Evolutionary conservation across 495 filamentous ascomycete species (phyloP).

Genomic region (Penicillium maclennaniae): DNA sequence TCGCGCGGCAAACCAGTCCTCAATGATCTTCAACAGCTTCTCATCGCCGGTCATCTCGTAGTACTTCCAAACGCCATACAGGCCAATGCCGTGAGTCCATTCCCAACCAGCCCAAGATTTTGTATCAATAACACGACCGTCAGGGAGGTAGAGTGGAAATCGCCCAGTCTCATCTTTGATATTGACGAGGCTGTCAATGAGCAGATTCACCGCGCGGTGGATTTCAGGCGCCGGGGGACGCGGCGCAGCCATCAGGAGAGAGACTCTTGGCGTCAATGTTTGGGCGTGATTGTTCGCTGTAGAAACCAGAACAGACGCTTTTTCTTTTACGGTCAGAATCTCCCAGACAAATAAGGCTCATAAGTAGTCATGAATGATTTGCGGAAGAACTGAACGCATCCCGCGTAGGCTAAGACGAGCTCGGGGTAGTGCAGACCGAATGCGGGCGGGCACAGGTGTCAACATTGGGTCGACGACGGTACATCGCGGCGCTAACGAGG

Average conservation of each 20-base stretch:
- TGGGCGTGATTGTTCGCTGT: not conserved
- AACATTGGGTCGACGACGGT: not conserved
- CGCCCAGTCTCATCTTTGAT: constrained; percentile 66
- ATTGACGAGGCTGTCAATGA: constrained; percentile 65
- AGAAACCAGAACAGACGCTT: not conserved
- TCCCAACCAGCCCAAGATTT: constrained; percentile 78
- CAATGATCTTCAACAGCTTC: constrained; percentile 52
- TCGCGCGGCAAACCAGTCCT: constrained; percentile 62
- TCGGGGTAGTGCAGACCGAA: constrained; percentile 12
- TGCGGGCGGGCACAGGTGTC: not conserved
- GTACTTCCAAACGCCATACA: constrained; percentile 77
- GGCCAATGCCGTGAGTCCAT: constrained; percentile 75
- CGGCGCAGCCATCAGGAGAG: constrained; percentile 19
- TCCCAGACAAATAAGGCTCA: not conserved
- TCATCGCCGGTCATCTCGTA: constrained; percentile 58
- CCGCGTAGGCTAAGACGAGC: constrained; percentile 15
- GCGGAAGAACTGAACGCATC: constrained; percentile 11
- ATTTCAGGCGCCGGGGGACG: constrained; percentile 34
- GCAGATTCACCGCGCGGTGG: constrained; percentile 52
- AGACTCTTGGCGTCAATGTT: not conserved
- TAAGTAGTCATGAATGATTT: constrained; percentile 9
- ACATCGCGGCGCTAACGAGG: not conserved
- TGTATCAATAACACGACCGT: constrained; percentile 72
- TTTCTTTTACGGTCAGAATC: not conserved
- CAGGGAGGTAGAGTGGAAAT: constrained; percentile 61